Percentiles rank a stretch among this genome's conserved stretches.
phyloP scores from a whole-genome alignment of 2,329 filamentous ascomycete species.

The Exophiala calicioides region DNA sequence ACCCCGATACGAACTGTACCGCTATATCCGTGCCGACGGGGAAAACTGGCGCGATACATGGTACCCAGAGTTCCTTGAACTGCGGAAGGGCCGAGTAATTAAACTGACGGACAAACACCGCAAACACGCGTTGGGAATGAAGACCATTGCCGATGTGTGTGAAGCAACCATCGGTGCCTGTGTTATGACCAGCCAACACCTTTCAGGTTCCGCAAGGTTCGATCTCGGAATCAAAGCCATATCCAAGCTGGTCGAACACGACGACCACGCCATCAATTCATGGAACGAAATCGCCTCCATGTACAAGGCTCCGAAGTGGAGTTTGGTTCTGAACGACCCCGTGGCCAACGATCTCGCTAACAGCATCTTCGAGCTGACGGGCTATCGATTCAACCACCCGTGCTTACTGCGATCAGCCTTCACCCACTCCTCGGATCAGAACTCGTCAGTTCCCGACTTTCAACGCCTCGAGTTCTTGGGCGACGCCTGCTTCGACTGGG shows the following conservation, averaged over 20 bases:
- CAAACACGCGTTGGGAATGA: constrained; percentile 74
- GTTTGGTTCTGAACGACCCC: constrained; percentile 50
- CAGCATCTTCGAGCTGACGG: constrained; percentile 61
- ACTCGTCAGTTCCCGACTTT: constrained; percentile 79
- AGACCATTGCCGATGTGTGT: constrained; percentile 90
- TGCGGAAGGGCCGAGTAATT: constrained; percentile 70
- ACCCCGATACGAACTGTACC: constrained; percentile 61
- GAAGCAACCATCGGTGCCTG: constrained; percentile 92
- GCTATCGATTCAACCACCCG: constrained; percentile 72
- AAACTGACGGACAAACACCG: constrained; percentile 36
- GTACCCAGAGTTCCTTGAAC: constrained; percentile 79
- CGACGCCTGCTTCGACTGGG: constrained; percentile 84
- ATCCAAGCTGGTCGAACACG: constrained; percentile 62
- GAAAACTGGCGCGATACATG: constrained; percentile 73
- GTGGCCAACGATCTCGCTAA: constrained; percentile 68
- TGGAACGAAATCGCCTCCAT: constrained; percentile 70
- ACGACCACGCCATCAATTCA: constrained; percentile 66
- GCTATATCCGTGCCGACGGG: constrained; percentile 74
- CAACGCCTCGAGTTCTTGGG: constrained; percentile 91
- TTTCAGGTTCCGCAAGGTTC: constrained; percentile 47
- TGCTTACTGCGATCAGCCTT: constrained; percentile 81
- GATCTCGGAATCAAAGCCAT: constrained; percentile 62
- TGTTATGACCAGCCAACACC: constrained; percentile 56
- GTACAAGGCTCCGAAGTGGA: constrained; percentile 27
- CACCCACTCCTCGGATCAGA: constrained; percentile 80